These are phyloP conservation scores for Candida ipomoeae DNA, from an alignment of 805 yeast species.

Conservation along the genomic window DNA sequence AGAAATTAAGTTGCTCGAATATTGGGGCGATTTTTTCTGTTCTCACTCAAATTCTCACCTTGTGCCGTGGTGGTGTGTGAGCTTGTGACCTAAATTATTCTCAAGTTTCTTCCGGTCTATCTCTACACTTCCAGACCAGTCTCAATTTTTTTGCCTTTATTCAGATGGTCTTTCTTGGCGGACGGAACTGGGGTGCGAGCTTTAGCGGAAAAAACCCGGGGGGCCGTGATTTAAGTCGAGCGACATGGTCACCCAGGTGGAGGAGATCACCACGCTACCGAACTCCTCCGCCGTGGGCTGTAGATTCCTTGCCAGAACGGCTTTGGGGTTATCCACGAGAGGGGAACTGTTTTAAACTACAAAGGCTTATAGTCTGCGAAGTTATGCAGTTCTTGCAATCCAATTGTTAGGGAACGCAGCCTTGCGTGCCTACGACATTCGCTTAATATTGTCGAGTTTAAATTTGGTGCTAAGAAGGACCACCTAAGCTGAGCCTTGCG, in stretches of 20 bases:
- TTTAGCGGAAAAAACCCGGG: not conserved
- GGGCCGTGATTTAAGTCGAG: not conserved
- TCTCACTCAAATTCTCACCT: slow-evolving; percentile 5
- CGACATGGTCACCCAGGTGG: not conserved
- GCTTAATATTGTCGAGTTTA: not conserved
- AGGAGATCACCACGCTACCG: not conserved
- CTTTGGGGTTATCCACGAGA: not conserved
- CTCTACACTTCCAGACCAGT: not conserved
- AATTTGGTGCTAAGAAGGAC: not conserved
- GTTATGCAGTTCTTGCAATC: not conserved
- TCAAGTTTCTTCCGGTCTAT: not conserved
- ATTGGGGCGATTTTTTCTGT: slow-evolving; percentile 5
- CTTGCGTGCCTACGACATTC: not conserved
- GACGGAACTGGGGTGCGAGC: not conserved
- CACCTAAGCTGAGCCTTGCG: not conserved
- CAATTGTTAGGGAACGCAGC: not conserved
- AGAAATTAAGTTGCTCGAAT: slow-evolving; percentile 4
- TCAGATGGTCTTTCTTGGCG: not conserved
- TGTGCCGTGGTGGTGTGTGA: slow-evolving; percentile 4
- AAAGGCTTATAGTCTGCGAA: not conserved
- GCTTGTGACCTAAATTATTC: not conserved
- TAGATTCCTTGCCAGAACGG: not conserved
- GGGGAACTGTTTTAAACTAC: not conserved
- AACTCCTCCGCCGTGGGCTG: not conserved
- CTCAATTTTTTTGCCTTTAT: not conserved